Base-by-base conservation (phyloP, 2,329 filamentous ascomycete genomes). In the Paramyrothecium roridum region DNA sequence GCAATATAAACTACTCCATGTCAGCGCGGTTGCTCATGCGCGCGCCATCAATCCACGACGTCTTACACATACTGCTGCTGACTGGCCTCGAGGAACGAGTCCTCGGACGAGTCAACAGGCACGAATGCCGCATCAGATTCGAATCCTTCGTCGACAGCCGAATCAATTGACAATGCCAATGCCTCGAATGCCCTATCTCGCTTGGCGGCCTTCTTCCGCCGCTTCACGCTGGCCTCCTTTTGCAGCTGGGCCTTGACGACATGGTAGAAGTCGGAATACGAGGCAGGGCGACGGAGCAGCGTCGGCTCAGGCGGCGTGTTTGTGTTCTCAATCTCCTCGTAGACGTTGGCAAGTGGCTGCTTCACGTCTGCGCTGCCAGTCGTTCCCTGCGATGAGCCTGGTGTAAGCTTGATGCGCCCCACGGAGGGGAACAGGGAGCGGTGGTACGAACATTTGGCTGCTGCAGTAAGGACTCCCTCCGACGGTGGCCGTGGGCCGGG, bases 21-120 rank as follows among this genome's bases (percentile, higher is more conserved):
- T 77, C 60, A 75, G 70, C 63, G 52, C 23, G 54, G 21, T 17
- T 13, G 50, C 20, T 33, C 50, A n/a, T 30, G 26, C 26, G 26
- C 26, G n/a, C 47, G 19, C 13, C 8, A 26, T 13, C 8, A 8
- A 22, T n/a, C 11, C 8, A 12, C 8, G n/a, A 19, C 17, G 16
- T 70, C 86, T 62, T 82, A 93, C 86, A 88, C 78, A 70, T 96
- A 96, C 68, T 93, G 86, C 62, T 90, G 86, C 69, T 96, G 91
- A 69, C 90, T 95, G 53, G 91, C 86, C 64, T 93, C 84, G 30
- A 96, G 76, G 66, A 98, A 74, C 61, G 86, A 83, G 49, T 85
- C 81, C 62, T 89, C 85, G 52, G 88, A 79, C 53, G 57, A 61
- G 30, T 67, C 61, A 54, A 68, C 64, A 22, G 59, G 49, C 8